Evolutionary conservation across 768 basidiomycete species (phyloP).

Genomic region (Lentinula raphanica): DNA sequence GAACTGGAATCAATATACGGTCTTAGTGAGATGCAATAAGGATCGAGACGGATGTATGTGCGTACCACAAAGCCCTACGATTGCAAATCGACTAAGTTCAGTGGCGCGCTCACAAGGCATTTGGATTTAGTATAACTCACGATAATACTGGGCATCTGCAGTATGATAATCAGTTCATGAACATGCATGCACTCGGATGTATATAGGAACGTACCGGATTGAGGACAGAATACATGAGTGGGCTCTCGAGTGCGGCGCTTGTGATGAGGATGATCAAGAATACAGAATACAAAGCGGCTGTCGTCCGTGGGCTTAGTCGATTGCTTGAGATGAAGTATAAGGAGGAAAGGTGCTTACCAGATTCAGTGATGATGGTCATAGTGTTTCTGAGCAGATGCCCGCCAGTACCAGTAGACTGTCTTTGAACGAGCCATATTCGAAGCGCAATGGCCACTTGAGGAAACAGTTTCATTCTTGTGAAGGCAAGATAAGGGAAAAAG

Average conservation of each 20-base stretch:
- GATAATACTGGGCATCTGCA: constrained; percentile 1
- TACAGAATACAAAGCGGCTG: constrained; percentile 1
- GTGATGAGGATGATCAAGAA: constrained; percentile 3
- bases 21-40: no score
- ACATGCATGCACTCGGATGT: neutral
- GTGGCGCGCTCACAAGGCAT: neutral
- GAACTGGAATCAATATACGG: neutral
- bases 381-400: neutral
- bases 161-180: neutral
- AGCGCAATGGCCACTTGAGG: neutral
- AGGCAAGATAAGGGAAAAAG: neutral
- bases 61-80: constrained; percentile 1
- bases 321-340: neutral
- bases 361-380: constrained; percentile 2
- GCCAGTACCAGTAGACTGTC: neutral
- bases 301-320: neutral
- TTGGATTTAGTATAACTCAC: neutral
- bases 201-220: neutral
- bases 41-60: neutral
- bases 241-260: constrained; percentile 3
- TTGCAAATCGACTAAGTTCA: no score
- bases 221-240: constrained; percentile 4
- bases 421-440: constrained; percentile 4
- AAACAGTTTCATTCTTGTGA: neutral
- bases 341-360: neutral